Evolutionary conservation across 208 protist genomes (phyloP).

Genomic region (Crithidia bombi): DNA sequence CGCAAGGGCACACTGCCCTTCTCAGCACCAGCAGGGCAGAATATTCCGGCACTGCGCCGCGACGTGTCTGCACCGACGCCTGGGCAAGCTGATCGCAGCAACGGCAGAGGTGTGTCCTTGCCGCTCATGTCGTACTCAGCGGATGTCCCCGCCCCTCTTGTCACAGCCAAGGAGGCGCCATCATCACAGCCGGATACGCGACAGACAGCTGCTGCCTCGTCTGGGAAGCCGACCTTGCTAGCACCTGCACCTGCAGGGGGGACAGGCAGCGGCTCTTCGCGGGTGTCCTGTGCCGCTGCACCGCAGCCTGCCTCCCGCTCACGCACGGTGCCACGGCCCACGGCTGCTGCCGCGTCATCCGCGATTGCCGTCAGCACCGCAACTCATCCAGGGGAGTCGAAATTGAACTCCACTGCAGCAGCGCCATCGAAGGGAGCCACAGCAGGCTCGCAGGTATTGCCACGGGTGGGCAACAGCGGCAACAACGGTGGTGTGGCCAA

Average conservation of each 20-base stretch:
- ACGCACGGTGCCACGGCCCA: conserved; percentile 2
- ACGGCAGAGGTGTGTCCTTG: neutral
- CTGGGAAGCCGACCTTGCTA: neutral
- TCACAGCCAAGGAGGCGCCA: neutral
- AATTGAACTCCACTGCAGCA: neutral
- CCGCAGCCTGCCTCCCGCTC: conserved; percentile 12
- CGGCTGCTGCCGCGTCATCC: neutral
- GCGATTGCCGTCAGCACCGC: neutral
- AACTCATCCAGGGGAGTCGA: neutral
- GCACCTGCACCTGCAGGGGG: neutral
- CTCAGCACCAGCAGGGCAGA: conserved; percentile 12
- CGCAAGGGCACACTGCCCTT: neutral
- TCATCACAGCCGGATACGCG: neutral
- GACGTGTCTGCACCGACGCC: neutral
- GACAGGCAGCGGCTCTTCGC: neutral
- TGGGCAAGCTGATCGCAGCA: neutral
- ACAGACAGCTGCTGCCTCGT: neutral
- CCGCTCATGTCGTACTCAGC: neutral
- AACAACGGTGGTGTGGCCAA: neutral
- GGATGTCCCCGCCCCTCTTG: neutral
- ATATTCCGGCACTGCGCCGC: conserved; percentile 1
- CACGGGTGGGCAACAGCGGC: neutral
- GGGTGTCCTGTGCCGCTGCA: no score
- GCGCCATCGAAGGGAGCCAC: neutral
- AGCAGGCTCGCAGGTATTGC: neutral